phyloP scores from a whole-genome alignment of 148 eudicot genomes.

The Beta vulgaris region DNA sequence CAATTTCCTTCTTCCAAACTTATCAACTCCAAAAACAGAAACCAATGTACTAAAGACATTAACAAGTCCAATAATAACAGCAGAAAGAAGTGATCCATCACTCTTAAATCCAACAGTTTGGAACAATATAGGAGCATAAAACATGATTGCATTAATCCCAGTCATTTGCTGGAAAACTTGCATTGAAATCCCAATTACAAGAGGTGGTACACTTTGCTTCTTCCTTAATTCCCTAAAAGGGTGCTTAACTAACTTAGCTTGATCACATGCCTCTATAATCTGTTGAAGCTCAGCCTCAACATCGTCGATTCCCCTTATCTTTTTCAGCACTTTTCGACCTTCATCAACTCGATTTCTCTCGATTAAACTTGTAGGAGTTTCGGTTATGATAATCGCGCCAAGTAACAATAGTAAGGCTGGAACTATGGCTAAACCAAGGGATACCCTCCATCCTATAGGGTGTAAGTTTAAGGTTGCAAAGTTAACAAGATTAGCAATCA shows the following conservation, averaged over 20 bases:
- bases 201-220: constrained; percentile 36
- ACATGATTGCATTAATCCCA: constrained; percentile 68
- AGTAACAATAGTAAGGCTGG: constrained; percentile 40
- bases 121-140: constrained; percentile 56
- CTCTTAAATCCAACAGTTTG: constrained; percentile 51
- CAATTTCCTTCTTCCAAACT: constrained; percentile 46
- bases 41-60: constrained; percentile 49
- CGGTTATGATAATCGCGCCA: constrained; percentile 49
- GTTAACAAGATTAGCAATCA: constrained; percentile 58
- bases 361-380: constrained; percentile 48
- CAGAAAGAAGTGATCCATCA: constrained; percentile 43
- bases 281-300: constrained; percentile 39
- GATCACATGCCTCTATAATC: constrained; percentile 37
- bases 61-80: constrained; percentile 52
- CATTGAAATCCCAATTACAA: constrained; percentile 30
- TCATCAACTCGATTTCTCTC: constrained; percentile 31
- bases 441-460: constrained; percentile 59
- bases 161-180: constrained; percentile 65
- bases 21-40: constrained; percentile 48
- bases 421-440: constrained; percentile 50
- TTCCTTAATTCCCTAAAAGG: constrained; percentile 47
- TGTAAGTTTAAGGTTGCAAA: constrained; percentile 41
- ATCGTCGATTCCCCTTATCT: constrained; percentile 42
- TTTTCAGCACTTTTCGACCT: constrained; percentile 33
- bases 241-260: constrained; percentile 29